Evolutionary conservation across 2,329 filamentous ascomycete genomes (phyloP), one percentile per base, ranked within the genome.

Genomic region (Tolypocladium endophyticum): DNA sequence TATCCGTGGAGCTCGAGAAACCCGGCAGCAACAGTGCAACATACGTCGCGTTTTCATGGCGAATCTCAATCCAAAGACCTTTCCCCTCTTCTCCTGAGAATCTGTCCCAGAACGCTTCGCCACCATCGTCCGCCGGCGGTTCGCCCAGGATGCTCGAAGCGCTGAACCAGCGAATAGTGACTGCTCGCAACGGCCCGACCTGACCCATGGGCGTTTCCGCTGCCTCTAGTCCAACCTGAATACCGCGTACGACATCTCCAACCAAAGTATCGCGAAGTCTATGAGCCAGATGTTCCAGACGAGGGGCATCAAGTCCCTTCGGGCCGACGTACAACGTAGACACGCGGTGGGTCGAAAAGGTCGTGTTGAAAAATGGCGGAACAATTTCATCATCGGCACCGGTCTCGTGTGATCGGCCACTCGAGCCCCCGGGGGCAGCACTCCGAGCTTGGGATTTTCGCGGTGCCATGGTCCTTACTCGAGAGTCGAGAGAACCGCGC

Each of bases 201-300:
- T 76, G 74, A 1, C 73, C 73, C 18, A 64, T 60, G 8, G 72
- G 64, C 20, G 74, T 75, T 33, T 79, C 77, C 23, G 74, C 75
- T 6, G 74, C 71, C 56, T 76, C 74, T 5, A 81, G 65, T 0
- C 77, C 77, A 23, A 86, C 76, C 63, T 85, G 81, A 23, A 85
- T 78, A 52, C 83, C 83, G 59, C 83, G 79, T n/a, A 85, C 80
- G 1, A 83, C 78, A 64, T 85, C 82, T 20, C 82, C 82, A 0
- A 84, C 81, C 0, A 85, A 74, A 1, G 74, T 74, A 55, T 85
- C 82, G 45, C 82, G 78, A 2, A 86, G 70, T 2, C 79, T 74
- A 9, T 75, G 74, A 0, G 79, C 76, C 0, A 85, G 72, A 0
- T 68, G 59, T 18, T 73, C 68, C 2, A 85, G 73, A 3, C 77